A percentile compares a stretch with the other conserved stretches of the same genome.
phyloP scores from a whole-genome alignment of 2,329 filamentous ascomycete species.

The Scedosporium apiospermum region DNA sequence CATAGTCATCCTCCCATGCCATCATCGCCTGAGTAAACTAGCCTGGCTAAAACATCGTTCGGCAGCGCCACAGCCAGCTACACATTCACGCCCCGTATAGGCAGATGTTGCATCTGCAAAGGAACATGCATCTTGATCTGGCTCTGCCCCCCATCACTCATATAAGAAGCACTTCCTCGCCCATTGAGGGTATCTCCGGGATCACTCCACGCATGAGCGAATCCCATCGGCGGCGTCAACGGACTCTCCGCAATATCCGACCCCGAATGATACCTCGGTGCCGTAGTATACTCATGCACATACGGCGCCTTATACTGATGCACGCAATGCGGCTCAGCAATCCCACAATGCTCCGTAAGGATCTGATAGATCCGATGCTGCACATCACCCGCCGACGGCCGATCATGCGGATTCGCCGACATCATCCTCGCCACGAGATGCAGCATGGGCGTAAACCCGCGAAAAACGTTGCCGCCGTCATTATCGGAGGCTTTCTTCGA shows the following conservation, averaged over 20 bases:
- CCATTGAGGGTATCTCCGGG: neutral
- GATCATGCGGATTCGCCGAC: constrained; percentile 36
- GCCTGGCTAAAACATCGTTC: neutral
- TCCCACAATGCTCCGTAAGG: constrained; percentile 36
- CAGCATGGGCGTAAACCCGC: constrained; percentile 42
- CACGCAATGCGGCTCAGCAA: constrained; percentile 44
- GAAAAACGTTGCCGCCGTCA: constrained; percentile 35
- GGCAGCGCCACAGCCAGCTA: neutral
- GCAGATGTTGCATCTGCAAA: neutral
- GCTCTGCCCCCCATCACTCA: neutral
- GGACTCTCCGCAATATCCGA: neutral
- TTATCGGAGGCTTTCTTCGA: constrained; percentile 29
- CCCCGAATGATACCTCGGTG: neutral
- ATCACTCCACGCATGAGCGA: neutral
- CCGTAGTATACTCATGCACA: constrained; percentile 14
- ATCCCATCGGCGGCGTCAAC: neutral
- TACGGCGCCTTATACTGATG: constrained; percentile 30
- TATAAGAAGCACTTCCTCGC: neutral
- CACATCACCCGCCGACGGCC: constrained; percentile 43
- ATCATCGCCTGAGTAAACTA: neutral
- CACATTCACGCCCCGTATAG: neutral
- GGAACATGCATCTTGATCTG: neutral
- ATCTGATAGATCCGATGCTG: constrained; percentile 43
- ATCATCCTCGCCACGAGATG: constrained; percentile 47
- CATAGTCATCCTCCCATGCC: neutral